Conservation (phyloP, 352 stramenopile genomes). For the Thalassiosira exigua region DNA sequence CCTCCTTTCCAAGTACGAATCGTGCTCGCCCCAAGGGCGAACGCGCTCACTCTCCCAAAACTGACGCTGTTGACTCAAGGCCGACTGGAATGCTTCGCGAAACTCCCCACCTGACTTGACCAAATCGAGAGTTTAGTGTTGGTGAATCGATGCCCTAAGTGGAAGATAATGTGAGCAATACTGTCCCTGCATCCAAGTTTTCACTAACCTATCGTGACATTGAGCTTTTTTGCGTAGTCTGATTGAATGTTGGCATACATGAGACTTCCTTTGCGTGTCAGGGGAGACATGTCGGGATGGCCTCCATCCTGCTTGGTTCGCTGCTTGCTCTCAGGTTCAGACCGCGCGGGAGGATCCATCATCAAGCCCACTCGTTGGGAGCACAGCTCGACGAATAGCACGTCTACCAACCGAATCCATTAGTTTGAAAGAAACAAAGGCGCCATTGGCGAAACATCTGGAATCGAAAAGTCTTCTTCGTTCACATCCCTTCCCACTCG, state of each 20-base stretch:
- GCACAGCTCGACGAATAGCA: constrained; percentile 83
- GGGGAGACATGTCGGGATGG: constrained; percentile 13
- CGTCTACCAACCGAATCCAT: no score
- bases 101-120: constrained; percentile 76
- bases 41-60: constrained; percentile 43
- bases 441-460: no score
- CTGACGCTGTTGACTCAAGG: constrained; percentile 51
- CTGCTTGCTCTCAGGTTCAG: constrained; percentile 26
- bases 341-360: constrained; percentile 24
- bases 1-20: not conserved
- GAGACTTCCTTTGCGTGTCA: constrained; percentile 49
- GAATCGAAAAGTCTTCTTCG: no score
- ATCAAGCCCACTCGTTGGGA: constrained; percentile 74
- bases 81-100: constrained; percentile 61
- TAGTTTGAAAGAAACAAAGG: no score
- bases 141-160: no score
- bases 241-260: constrained; percentile 78
- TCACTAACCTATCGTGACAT: constrained; percentile 74
- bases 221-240: constrained; percentile 81
- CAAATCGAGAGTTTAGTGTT: no score
- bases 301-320: constrained; percentile 33
- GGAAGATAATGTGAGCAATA: no score
- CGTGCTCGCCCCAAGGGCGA: not conserved
- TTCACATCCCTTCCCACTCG: no score
- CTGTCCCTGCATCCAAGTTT: no score